These are phyloP conservation scores for Asterionellopsis glacialis DNA, from an alignment of 108 stramenopile species.

Conservation along the genomic window DNA sequence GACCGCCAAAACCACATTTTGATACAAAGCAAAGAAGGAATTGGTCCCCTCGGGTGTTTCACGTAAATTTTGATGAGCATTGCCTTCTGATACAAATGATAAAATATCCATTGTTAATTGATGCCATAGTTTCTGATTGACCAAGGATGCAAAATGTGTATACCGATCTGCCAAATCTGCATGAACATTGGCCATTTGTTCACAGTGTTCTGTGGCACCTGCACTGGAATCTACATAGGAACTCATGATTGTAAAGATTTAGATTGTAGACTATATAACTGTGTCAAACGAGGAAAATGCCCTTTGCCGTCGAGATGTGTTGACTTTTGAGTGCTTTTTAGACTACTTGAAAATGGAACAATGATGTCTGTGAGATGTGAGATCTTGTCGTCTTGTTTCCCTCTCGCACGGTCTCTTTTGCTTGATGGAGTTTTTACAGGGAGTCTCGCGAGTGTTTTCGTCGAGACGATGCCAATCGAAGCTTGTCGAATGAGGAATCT, in stretches of 20 bases:
- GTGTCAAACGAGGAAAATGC: too few species aligned
- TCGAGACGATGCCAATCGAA: too few species aligned
- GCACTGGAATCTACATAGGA: constrained; percentile 42
- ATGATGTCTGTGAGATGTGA: too few species aligned
- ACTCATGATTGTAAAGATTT: constrained; percentile 20
- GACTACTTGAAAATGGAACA: too few species aligned
- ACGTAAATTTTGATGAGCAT: constrained; percentile 21
- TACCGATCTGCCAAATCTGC: constrained; percentile 84
- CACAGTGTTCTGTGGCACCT: constrained; percentile 77
- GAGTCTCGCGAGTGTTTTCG: too few species aligned
- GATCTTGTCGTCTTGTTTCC: too few species aligned
- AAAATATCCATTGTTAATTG: constrained; percentile 83
- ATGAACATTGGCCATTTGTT: constrained; percentile 58
- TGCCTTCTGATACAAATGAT: constrained; percentile 49
- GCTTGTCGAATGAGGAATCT: too few species aligned
- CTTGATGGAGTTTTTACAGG: too few species aligned
- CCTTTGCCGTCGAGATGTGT: too few species aligned
- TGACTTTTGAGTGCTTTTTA: too few species aligned
- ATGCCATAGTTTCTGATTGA: constrained; percentile 90
- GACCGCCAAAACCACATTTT: constrained; percentile 48
- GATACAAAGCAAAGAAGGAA: constrained; percentile 56
- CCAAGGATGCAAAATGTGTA: constrained; percentile 52
- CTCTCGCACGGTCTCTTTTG: too few species aligned
- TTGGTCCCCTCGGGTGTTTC: constrained; percentile 41
- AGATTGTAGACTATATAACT: too few species aligned